These are phyloP conservation scores for Heliamphora exappendiculata DNA, from an alignment of 148 eudicot species.

Conservation along the genomic window DNA sequence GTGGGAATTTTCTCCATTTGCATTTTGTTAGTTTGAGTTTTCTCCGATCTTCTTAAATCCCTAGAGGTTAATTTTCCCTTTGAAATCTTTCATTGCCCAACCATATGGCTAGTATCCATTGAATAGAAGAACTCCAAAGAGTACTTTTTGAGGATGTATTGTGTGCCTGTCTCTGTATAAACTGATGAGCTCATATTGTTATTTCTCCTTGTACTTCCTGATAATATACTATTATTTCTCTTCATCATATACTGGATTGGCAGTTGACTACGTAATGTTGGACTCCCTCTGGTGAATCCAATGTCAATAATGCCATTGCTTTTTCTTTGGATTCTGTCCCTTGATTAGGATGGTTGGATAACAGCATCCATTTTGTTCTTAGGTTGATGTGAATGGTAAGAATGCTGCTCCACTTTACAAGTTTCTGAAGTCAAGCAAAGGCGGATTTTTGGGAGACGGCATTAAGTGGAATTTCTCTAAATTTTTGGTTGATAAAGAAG, in stretches of 20 bases:
- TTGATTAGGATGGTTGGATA: neutral
- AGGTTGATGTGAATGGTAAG: conserved; percentile 85
- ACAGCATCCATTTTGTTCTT: neutral
- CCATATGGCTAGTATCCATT: neutral
- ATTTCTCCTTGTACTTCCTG: neutral
- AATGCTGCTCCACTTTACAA: conserved; percentile 68
- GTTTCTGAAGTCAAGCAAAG: conserved; percentile 63
- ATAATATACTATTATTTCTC: too few species aligned
- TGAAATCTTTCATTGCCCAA: neutral
- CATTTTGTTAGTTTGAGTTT: neutral
- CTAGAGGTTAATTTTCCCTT: neutral
- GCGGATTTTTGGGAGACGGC: conserved; percentile 65
- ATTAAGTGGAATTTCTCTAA: conserved; percentile 91
- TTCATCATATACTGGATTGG: neutral
- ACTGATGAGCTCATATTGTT: neutral
- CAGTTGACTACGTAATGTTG: neutral
- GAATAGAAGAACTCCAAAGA: too few species aligned
- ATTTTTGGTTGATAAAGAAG: conserved; percentile 67
- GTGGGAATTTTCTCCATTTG: neutral
- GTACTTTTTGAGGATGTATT: too few species aligned
- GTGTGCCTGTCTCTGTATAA: neutral
- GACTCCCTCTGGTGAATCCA: neutral
- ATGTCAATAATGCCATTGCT: neutral
- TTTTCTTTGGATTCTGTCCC: neutral
- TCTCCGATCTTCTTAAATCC: neutral